Percentiles rank a stretch among this genome's conserved stretches.
These are phyloP conservation scores for Kazachstania bromeliacearum DNA, from an alignment of 805 yeast genomes.

Conservation along the genomic window DNA sequence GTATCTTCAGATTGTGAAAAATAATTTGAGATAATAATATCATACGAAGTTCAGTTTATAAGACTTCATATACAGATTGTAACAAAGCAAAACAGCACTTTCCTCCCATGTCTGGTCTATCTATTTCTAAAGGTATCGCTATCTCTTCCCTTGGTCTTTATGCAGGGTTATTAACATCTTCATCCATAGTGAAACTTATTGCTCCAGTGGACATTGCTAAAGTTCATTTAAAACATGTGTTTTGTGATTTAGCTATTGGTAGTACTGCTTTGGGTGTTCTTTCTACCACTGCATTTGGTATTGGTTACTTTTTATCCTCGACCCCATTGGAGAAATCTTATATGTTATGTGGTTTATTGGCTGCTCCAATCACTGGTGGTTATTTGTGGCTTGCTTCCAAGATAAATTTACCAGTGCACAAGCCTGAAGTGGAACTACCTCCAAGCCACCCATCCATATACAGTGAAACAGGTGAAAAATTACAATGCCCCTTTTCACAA, in stretches of 20 bases:
- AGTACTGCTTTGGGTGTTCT: slow-evolving; percentile 35
- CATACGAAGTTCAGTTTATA: too few species aligned
- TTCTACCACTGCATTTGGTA: slow-evolving; percentile 42
- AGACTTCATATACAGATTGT: too few species aligned
- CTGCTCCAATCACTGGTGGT: slow-evolving; percentile 9
- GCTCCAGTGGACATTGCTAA: slow-evolving; percentile 14
- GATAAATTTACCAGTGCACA: not conserved
- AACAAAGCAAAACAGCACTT: too few species aligned
- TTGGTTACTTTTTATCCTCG: slow-evolving; percentile 33
- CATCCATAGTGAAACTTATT: slow-evolving; percentile 29
- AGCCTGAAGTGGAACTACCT: slow-evolving; percentile 7
- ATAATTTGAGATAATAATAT: too few species aligned
- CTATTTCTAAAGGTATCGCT: slow-evolving; percentile 44
- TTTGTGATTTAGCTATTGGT: slow-evolving; percentile 16
- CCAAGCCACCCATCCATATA: slow-evolving; percentile 10
- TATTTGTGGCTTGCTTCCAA: slow-evolving; percentile 6
- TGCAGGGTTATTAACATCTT: slow-evolving; percentile 36
- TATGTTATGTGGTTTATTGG: slow-evolving; percentile 8
- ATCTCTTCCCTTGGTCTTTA: slow-evolving; percentile 58
- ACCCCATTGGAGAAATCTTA: not conserved
- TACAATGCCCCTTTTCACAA: slow-evolving; percentile 9
- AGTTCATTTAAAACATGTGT: slow-evolving; percentile 13
- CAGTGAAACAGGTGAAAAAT: slow-evolving; percentile 8
- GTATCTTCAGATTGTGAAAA: too few species aligned
- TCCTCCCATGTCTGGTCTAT: not conserved